Evolutionary conservation across 805 yeast genomes (phyloP), one percentile per base, ranked within the genome.

Genomic region (Myxozyma neotropica): DNA sequence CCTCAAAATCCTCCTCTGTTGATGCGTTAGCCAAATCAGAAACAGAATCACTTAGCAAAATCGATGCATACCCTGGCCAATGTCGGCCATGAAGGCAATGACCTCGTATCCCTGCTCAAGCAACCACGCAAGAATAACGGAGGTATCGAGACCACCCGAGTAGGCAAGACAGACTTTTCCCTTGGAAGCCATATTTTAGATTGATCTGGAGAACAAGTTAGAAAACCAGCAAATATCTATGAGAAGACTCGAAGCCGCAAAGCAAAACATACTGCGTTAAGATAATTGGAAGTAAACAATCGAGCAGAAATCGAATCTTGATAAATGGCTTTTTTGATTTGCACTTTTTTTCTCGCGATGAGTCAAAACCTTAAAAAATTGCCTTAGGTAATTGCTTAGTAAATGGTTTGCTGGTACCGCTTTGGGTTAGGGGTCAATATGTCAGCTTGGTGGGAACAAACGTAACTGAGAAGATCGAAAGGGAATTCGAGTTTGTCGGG

Each of bases 131-230:
- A 94, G 85, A 72, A 94, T 94, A 64, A 94, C 88, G 27, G 97
- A 92, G 82, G 99, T 94, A 75, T 94, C 99, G 71, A 94, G 83
- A 80, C 99, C 99, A 72, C 99, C 99, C 53, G 98, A 94, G 81
- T 94, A 94, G 57, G 99, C 99, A 75, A 94, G 84, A 83, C 99
- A 94, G 76, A 94, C 99, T 80, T 93, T 93, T 74, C 99, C 99
- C 78, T 94, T 93, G 53, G 96, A 87, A 27, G 49, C 56, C 56
- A 52, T 53, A 35, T 13, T 53, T 12, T 24, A 17, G 26, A 50
- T n/a, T n/a, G n/a, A 24, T 12, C 12, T 26, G 26, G 27, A 10
- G 17, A 24, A 19, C n/a, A n/a, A n/a, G n/a, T n/a, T n/a, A n/a
- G n/a, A n/a, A n/a, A n/a, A n/a, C n/a, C n/a, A n/a, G n/a, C n/a